phyloP scores from a whole-genome alignment of 2,329 filamentous ascomycete species.

The Spiromastix sp. region DNA sequence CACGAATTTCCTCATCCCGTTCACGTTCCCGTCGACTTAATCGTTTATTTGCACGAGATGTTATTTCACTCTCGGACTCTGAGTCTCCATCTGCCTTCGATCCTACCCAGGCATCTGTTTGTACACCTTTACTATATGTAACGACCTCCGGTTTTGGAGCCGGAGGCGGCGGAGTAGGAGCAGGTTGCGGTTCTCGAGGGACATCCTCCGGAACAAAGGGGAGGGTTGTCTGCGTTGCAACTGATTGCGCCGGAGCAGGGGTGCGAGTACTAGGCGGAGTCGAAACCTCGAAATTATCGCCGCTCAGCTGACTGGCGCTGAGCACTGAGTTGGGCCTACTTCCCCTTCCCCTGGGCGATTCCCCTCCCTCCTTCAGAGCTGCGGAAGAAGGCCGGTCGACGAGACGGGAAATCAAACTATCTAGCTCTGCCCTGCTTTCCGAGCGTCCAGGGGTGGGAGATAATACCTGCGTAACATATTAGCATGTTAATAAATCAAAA shows the following conservation, averaged over 20 bases:
- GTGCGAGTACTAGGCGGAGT: constrained; percentile 30
- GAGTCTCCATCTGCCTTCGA: constrained; percentile 45
- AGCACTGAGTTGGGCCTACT: constrained; percentile 81
- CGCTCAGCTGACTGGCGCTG: constrained; percentile 71
- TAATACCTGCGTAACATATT: constrained; percentile 12
- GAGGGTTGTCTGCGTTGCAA: constrained; percentile 51
- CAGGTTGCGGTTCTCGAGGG: constrained; percentile 69
- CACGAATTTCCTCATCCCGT: constrained; percentile 78
- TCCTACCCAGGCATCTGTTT: constrained; percentile 65
- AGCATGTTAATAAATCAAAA: background rate
- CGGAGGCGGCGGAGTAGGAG: constrained; percentile 42
- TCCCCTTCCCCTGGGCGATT: constrained; percentile 38
- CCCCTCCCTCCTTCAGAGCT: constrained; percentile 42
- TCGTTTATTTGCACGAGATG: constrained; percentile 53
- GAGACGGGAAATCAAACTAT: constrained; percentile 73
- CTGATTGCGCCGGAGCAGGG: constrained; percentile 33
- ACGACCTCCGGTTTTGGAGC: constrained; percentile 60
- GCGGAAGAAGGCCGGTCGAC: constrained; percentile 68
- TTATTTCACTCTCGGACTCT: constrained; percentile 53
- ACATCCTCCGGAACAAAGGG: constrained; percentile 66
- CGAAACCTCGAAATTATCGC: constrained; percentile 43
- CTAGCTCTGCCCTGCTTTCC: constrained; percentile 60
- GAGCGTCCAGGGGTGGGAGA: constrained; percentile 56
- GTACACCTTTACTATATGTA: constrained; percentile 94
- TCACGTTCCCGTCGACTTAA: constrained; percentile 69